Conservation (phyloP, 1,284 basidiomycete species). For the Rhodotorula mucilaginosa region DNA sequence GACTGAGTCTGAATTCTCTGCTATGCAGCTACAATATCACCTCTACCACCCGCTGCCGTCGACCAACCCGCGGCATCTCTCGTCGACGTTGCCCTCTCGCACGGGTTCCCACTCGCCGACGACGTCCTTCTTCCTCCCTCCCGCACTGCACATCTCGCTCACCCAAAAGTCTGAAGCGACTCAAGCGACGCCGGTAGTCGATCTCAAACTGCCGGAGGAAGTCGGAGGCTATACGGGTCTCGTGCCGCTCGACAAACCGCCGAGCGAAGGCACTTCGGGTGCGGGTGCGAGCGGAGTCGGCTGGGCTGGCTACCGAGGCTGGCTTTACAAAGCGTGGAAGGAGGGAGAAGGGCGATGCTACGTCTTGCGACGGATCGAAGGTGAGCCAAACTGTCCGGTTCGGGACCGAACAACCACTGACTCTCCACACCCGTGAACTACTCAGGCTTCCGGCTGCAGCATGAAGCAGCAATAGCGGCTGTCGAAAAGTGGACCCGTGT, state of each 20-base stretch:
- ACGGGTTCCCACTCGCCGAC: slow-evolving; percentile 23
- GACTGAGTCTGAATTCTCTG: not conserved
- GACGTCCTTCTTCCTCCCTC: slow-evolving; percentile 63
- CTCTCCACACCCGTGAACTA: not conserved
- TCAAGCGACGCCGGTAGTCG: slow-evolving; percentile 51
- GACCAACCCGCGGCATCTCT: slow-evolving; percentile 47
- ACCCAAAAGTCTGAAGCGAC: slow-evolving; percentile 76
- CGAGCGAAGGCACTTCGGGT: slow-evolving; percentile 14
- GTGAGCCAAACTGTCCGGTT: slow-evolving; percentile 50
- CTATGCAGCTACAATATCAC: slow-evolving; percentile 78
- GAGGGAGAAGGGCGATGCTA: slow-evolving; percentile 76
- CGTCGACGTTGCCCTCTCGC: slow-evolving; percentile 48
- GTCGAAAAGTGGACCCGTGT: slow-evolving; percentile 87
- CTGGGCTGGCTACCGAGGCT: slow-evolving; percentile 57
- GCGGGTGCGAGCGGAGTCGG: slow-evolving; percentile 6
- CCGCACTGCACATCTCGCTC: slow-evolving; percentile 71
- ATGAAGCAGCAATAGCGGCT: slow-evolving; percentile 74
- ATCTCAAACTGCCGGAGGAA: slow-evolving; percentile 36
- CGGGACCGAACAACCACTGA: too few relatives aligned
- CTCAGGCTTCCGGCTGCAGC: slow-evolving; percentile 75
- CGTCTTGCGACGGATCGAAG: slow-evolving; percentile 78
- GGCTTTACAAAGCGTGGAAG: slow-evolving; percentile 78
- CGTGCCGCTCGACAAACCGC: slow-evolving; percentile 37
- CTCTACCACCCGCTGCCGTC: slow-evolving; percentile 68
- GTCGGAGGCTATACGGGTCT: slow-evolving; percentile 41